These are phyloP conservation scores for Gloeostereum incarnatum DNA, from an alignment of 768 basidiomycete genomes.

Conservation along the genomic window DNA sequence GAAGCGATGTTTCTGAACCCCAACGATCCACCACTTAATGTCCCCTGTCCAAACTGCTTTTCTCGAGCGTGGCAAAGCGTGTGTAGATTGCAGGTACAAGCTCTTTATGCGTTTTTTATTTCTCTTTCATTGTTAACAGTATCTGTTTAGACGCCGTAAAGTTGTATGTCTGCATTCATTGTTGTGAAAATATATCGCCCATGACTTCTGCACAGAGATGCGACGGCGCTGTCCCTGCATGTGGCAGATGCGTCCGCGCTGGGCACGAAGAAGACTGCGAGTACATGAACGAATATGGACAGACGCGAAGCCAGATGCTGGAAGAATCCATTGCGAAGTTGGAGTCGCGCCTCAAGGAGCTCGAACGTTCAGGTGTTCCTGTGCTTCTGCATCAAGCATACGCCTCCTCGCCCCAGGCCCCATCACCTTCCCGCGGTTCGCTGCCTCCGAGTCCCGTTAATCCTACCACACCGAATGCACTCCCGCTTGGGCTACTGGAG, in stretches of 20 bases:
- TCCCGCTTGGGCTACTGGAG: slow-evolving; percentile 10
- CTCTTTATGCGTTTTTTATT: not conserved
- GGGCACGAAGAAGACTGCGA: slow-evolving; percentile 34
- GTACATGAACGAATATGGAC: slow-evolving; percentile 25
- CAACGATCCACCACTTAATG: too few species aligned
- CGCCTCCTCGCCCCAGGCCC: not conserved
- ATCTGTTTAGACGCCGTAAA: slow-evolving; percentile 6
- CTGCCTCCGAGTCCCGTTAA: too few species aligned
- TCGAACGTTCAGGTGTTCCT: slow-evolving; percentile 11
- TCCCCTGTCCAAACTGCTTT: too few species aligned
- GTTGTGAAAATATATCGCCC: not conserved
- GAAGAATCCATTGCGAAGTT: slow-evolving; percentile 30
- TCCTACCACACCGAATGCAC: slow-evolving; percentile 2
- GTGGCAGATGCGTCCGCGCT: slow-evolving; percentile 27
- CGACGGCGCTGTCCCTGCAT: slow-evolving; percentile 31
- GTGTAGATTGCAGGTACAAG: slow-evolving; percentile 10
- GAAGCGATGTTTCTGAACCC: too few species aligned
- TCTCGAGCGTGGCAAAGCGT: slow-evolving; percentile 6
- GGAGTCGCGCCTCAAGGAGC: slow-evolving; percentile 23
- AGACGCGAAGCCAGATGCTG: slow-evolving; percentile 25
- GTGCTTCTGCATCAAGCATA: not conserved
- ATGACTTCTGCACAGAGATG: slow-evolving; percentile 30
- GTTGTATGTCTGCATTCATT: slow-evolving; percentile 5
- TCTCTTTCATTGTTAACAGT: not conserved
- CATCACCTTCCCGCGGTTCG: not conserved